Conservation (phyloP, 1,139 yeast genomes). For the Scheffersomyces quercinus region DNA sequence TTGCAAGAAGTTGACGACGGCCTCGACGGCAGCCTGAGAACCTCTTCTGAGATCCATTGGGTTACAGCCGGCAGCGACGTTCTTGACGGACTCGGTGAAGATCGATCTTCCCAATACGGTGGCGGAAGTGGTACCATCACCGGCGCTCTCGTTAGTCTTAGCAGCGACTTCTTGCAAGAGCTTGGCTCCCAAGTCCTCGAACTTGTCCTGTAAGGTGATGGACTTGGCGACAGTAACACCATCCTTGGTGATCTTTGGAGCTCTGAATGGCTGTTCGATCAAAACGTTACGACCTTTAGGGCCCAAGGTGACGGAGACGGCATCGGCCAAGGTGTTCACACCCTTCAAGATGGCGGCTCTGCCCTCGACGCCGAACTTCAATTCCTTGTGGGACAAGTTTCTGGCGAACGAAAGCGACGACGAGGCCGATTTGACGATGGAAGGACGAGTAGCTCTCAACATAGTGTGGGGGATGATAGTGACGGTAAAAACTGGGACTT, state of each 20-base stretch:
- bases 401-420: conserved; percentile 45
- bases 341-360: conserved; percentile 95
- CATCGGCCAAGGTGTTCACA: conserved; percentile 95
- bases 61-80: conserved; percentile 99
- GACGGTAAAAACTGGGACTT: too few relatives aligned
- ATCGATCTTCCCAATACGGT: conserved; percentile 96
- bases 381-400: conserved; percentile 83
- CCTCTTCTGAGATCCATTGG: conserved; percentile 99
- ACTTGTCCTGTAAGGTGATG: conserved; percentile 83
- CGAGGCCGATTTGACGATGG: conserved; percentile 38
- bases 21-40: conserved; percentile 97
- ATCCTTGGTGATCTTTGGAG: conserved; percentile 98
- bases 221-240: conserved; percentile 98
- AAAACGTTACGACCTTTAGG: conserved; percentile 98
- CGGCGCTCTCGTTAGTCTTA: conserved; percentile 97
- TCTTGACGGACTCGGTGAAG: conserved; percentile 95
- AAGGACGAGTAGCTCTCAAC: conserved; percentile 60
- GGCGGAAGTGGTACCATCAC: conserved; percentile 99
- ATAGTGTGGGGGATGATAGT: conserved; percentile 22
- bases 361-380: conserved; percentile 98
- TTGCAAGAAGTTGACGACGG: conserved; percentile 87
- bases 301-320: conserved; percentile 95
- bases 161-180: conserved; percentile 97
- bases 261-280: conserved; percentile 95
- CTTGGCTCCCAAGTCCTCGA: conserved; percentile 96